Evolutionary conservation across 2,329 filamentous ascomycete species (phyloP), one percentile per base, ranked within the genome.

Genomic region (Mollisiaceae sp.): DNA sequence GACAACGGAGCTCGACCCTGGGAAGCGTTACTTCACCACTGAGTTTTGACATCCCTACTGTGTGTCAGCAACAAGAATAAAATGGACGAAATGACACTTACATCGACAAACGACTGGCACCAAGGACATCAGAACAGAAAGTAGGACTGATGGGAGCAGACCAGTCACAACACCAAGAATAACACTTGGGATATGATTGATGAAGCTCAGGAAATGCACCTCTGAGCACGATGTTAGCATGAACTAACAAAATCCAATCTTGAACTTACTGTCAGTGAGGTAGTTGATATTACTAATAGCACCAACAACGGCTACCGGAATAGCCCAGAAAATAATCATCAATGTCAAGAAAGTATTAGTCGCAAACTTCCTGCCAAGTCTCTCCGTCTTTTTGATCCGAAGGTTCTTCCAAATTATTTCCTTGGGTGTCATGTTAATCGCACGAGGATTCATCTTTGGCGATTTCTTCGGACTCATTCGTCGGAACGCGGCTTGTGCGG

Each of bases 361-460:
- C 65, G 83, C 80, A 72, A 90, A 85, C 70, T 91, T 84, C 66
- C 92, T 89, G 68, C 93, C 75, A 64, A 94, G 84, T 66, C 89
- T 84, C 78, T 96, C 89, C 89, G 90, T 92, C 92, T 92, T 93
- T 22, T 88, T 88, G 73, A 98, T 90, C 38, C 86, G 85, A 39
- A 99, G 82, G 67, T 94, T 93, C 27, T 83, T 86, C 95, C 95
- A 99, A 72, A 97, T 89, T 32, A 98, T 85, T 74, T 98, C 94
- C 12, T 82, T 81, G 0, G 94, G 94, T 14, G 87, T 86, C 57
- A 97, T 83, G 18, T 93, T 93, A 60, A 96, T 91, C 71, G 91
- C 92, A 18, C 93, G 88, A 32, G 92, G 92, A 8, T 91, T 84
- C 89, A 98, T 71, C 73, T 94, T 91, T 35, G 97, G 81, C 12